Conservation (phyloP, 2,329 filamentous ascomycete genomes). For the Chrysoporthe cubensis region DNA sequence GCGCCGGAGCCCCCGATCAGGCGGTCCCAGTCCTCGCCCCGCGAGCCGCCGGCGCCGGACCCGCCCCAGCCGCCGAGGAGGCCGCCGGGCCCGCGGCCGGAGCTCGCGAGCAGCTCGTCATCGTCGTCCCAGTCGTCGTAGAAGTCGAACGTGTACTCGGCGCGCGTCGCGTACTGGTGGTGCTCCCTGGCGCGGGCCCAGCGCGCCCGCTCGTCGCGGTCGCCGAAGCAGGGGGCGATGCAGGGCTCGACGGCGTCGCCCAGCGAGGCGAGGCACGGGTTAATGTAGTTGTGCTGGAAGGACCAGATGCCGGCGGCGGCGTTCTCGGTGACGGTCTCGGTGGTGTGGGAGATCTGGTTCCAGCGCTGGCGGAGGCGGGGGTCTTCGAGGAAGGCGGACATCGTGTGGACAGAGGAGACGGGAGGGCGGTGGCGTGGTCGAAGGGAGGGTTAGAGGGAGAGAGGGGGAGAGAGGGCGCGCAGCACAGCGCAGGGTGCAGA, state of each 20-base stretch:
- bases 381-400: slow-evolving; percentile 71
- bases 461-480: not conserved
- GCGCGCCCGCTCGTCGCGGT: slow-evolving; percentile 73
- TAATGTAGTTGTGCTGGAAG: slow-evolving; percentile 84
- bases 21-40: slow-evolving; percentile 79
- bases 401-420: slow-evolving; percentile 36
- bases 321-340: slow-evolving; percentile 87
- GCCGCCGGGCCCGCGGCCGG: slow-evolving; percentile 50
- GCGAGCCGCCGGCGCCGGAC: slow-evolving; percentile 25
- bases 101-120: slow-evolving; percentile 39
- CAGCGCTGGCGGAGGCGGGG: slow-evolving; percentile 90
- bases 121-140: slow-evolving; percentile 89
- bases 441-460: not conserved
- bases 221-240: slow-evolving; percentile 70
- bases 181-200: slow-evolving; percentile 67
- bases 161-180: slow-evolving; percentile 51
- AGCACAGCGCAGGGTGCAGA: slow-evolving; percentile 1
- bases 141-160: slow-evolving; percentile 92
- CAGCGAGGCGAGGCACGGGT: slow-evolving; percentile 75
- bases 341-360: slow-evolving; percentile 89
- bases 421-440: not conserved
- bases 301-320: slow-evolving; percentile 91
- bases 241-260: slow-evolving; percentile 72
- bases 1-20: slow-evolving; percentile 71
- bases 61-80: slow-evolving; percentile 74